phyloP scores from a whole-genome alignment of 1,284 basidiomycete genomes.

The Peniophora sp. region DNA sequence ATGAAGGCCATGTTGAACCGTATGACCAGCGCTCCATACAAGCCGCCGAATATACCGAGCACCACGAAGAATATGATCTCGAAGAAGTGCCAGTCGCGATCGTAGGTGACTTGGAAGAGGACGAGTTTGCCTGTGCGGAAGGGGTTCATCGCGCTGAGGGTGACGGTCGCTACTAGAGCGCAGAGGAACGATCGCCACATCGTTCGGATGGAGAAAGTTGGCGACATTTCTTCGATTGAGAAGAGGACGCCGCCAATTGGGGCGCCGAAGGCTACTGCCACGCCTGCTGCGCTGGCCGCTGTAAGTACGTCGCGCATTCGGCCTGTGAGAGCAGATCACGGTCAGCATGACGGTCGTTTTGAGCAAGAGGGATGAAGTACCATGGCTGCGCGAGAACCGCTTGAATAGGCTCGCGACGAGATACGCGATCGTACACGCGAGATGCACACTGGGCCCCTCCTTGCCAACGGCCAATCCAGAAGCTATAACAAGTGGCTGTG shows the following conservation, averaged over 20 bases:
- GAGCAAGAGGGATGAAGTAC: conserved; percentile 32
- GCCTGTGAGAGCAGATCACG: conserved; percentile 37
- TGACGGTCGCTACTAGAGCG: conserved; percentile 93
- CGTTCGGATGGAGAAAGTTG: conserved; percentile 92
- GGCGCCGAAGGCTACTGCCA: conserved; percentile 95
- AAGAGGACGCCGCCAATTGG: conserved; percentile 98
- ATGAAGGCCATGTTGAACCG: conserved; percentile 96
- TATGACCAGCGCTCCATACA: conserved; percentile 95
- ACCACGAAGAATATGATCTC: conserved; percentile 96
- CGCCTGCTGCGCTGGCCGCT: conserved; percentile 93
- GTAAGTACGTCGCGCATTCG: conserved; percentile 96
- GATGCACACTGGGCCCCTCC: conserved; percentile 97
- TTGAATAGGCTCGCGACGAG: conserved; percentile 80
- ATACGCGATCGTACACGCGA: conserved; percentile 90
- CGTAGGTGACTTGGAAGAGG: conserved; percentile 96
- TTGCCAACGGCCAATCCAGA: conserved; percentile 97
- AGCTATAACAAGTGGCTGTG: conserved; percentile 93
- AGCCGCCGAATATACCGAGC: conserved; percentile 92
- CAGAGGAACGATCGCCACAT: conserved; percentile 99
- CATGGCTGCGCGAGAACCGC: conserved; percentile 82
- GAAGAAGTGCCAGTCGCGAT: conserved; percentile 98
- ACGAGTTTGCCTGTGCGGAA: conserved; percentile 98
- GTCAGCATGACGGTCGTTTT: background rate
- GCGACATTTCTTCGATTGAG: conserved; percentile 94
- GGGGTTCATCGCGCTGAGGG: conserved; percentile 95